Evolutionary conservation across 306 rosid genomes (phyloP).

Genomic region (Styphnolobium japonicum): DNA sequence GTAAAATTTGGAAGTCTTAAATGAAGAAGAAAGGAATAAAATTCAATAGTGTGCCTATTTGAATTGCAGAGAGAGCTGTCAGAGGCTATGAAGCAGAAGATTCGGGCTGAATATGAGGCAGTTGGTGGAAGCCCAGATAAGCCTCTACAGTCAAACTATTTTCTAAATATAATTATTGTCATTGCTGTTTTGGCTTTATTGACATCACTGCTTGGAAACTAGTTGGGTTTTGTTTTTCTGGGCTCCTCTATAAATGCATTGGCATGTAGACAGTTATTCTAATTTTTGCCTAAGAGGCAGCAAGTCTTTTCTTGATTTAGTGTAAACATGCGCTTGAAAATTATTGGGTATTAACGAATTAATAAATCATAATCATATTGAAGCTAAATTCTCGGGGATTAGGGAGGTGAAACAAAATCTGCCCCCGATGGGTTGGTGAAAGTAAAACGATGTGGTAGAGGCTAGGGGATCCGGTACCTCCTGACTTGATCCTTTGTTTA

Average conservation of each 20-base stretch:
- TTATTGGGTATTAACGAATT: background rate
- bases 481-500: background rate
- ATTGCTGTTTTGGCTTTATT: slow-evolving; percentile 78
- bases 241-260: slow-evolving; percentile 21
- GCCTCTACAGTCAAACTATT: slow-evolving; percentile 75
- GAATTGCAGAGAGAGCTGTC: slow-evolving; percentile 93
- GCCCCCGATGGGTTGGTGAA: background rate
- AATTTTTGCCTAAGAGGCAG: background rate
- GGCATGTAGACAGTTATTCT: slow-evolving; percentile 1
- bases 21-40: slow-evolving; percentile 78
- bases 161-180: slow-evolving; percentile 69
- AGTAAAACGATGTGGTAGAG: background rate
- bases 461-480: background rate
- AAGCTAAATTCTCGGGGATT: background rate
- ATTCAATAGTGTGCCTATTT: slow-evolving; percentile 75
- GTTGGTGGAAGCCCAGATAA: slow-evolving; percentile 91
- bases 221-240: slow-evolving; percentile 17
- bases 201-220: slow-evolving; percentile 77
- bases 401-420: slow-evolving; percentile 1
- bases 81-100: slow-evolving; percentile 78
- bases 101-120: slow-evolving; percentile 78
- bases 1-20: slow-evolving; percentile 62
- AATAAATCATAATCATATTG: background rate
- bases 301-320: background rate
- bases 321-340: background rate